phyloP scores from a whole-genome alignment of 148 eudicot genomes.

The Chenopodium formosanum region DNA sequence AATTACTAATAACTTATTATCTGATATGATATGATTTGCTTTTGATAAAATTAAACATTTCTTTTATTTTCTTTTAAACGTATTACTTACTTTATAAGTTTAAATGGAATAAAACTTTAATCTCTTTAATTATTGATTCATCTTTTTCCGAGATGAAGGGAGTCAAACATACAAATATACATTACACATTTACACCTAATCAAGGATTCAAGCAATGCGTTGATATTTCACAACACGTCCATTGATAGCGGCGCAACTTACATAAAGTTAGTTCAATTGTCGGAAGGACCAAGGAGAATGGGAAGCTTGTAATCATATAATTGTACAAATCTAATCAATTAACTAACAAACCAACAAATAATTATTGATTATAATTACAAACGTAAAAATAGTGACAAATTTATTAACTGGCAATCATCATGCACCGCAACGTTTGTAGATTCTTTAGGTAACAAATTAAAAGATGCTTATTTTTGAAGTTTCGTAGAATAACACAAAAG shows the following conservation, averaged over 20 bases:
- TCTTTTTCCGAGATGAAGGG: too few relatives aligned
- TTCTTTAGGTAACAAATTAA: neutral
- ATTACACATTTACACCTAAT: too few relatives aligned
- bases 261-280: neutral
- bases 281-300: neutral
- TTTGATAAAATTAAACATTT: too few relatives aligned
- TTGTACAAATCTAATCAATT: neutral
- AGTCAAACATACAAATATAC: too few relatives aligned
- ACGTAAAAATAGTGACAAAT: neutral
- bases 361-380: neutral
- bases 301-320: neutral
- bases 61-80: too few relatives aligned
- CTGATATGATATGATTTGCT: too few relatives aligned
- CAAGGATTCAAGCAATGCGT: neutral
- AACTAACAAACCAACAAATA: too few relatives aligned
- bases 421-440: neutral
- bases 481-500: conserved; percentile 2
- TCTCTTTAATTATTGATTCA: too few relatives aligned
- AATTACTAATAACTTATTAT: too few relatives aligned
- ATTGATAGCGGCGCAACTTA: neutral
- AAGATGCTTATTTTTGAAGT: neutral
- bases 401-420: neutral
- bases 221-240: neutral
- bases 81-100: too few relatives aligned
- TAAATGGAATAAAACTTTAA: too few relatives aligned